Evolutionary conservation across 768 basidiomycete genomes (phyloP), one percentile per base, ranked within the genome.

Genomic region (Boletus rex-veris): DNA sequence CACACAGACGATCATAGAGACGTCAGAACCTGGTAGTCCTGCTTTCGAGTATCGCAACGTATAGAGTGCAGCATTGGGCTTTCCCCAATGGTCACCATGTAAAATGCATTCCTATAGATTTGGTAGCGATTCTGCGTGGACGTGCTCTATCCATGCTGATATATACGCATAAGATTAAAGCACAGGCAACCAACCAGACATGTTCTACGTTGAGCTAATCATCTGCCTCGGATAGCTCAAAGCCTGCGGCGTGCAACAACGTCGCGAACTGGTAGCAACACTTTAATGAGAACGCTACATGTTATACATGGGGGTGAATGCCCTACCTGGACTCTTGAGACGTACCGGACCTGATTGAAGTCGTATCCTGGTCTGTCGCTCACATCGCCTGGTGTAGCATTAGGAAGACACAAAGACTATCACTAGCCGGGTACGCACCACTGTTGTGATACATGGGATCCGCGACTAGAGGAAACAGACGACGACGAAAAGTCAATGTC

Each of bases 401-500:
- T 6, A 53, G 30, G 30, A 7, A 41, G 5, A 11, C 28, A 33
- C n/a, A 39, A 19, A 37, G 16, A 24, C 30, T 11, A n/a, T 8
- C 18, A 18, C 1, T 51, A 48, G 50, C 46, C 43, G 18, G 28
- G 16, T 5, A 63, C 76, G 28, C 55, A 83, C 87, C 85, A 63
- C 85, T 86, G 67, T 90, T 91, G 68, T 92, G 90, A 65, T 92
- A 93, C 86, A 89, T 90, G 10, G 91, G 91, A 68, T 93, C 92
- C 16, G 78, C 84, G 64, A 97, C 92, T 84, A 54, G 36, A 48
- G 36, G 46, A 54, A 48, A 18, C 15, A 0, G 48, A 47, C 36
- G 24, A 47, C 36, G 24, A 21, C 18, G 51, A 54, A 31, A 42
- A 36, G 35, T 41, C 40, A 45, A 7, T 45, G 9, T 46, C 28